Conservation (phyloP, 257 asterid species). For the Verbena officinalis region DNA sequence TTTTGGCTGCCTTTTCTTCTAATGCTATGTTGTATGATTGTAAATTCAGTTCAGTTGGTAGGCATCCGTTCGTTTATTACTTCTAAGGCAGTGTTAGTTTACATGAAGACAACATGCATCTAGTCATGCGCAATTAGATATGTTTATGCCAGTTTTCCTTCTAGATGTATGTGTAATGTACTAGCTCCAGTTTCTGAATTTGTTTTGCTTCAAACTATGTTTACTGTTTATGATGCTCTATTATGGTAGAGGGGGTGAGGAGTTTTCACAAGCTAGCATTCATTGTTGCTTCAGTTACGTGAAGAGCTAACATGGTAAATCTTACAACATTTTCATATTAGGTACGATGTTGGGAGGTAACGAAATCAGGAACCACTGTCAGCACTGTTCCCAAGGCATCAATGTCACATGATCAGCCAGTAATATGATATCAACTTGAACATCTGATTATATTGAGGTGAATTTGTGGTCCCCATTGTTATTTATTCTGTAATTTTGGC, state of each 20-base stretch:
- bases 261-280: background rate
- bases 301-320: constrained; percentile 23
- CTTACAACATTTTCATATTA: constrained; percentile 30
- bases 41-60: background rate
- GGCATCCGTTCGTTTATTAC: background rate
- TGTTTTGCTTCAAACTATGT: background rate
- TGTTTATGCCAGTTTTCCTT: constrained; percentile 4
- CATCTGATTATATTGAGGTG: constrained; percentile 5
- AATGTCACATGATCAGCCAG: constrained; percentile 90
- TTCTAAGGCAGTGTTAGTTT: constrained; percentile 10
- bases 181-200: background rate
- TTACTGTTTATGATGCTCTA: constrained; percentile 4
- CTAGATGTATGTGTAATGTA: background rate
- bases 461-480: constrained; percentile 16
- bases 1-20: background rate
- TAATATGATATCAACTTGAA: constrained; percentile 30
- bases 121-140: constrained; percentile 8
- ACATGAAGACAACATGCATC: constrained; percentile 8
- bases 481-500: constrained; percentile 31
- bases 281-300: constrained; percentile 20
- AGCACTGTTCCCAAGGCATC: constrained; percentile 78
- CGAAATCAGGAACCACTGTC: constrained; percentile 58
- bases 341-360: constrained; percentile 98
- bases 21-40: background rate
- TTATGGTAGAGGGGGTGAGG: constrained; percentile 10